Percentiles rank a stretch among this genome's conserved stretches.
These are phyloP conservation scores for Arabidopsis suecica DNA, from an alignment of 345 rosid species.

Conservation along the genomic window DNA sequence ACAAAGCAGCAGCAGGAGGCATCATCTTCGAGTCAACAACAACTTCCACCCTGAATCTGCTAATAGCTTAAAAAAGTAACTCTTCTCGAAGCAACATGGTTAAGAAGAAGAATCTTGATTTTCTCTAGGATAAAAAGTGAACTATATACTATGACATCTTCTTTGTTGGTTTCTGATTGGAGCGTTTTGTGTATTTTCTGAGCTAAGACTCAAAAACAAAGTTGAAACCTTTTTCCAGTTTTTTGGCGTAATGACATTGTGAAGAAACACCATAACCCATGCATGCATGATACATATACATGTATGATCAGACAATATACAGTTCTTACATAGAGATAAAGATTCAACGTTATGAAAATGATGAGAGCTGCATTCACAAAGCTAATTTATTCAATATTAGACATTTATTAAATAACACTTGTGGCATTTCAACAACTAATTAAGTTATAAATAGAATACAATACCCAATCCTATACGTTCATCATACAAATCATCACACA, in stretches of 20 bases:
- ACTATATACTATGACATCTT: background rate
- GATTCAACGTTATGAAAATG: background rate
- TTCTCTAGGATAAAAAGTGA: background rate
- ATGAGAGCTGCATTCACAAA: background rate
- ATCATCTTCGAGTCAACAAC: background rate
- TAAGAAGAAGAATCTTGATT: slow-evolving; percentile 12
- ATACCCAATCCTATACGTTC: slow-evolving; percentile 23
- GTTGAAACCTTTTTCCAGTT: background rate
- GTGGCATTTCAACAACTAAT: background rate
- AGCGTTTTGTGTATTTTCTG: background rate
- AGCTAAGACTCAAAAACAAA: background rate
- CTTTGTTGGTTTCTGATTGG: background rate
- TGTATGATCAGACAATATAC: background rate
- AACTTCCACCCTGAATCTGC: background rate
- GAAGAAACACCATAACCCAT: background rate
- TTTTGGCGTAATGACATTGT: background rate
- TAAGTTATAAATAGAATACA: slow-evolving; percentile 3
- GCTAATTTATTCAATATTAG: background rate
- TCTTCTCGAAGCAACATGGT: background rate
- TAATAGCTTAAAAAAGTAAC: background rate
- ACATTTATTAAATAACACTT: background rate
- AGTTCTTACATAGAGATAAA: background rate
- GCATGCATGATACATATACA: background rate
- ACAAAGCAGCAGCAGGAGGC: background rate
- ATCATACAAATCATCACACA: slow-evolving; percentile 1